Base-by-base conservation (phyloP, 2,329 filamentous ascomycete species). In the Phaeosphaeria sp. region DNA sequence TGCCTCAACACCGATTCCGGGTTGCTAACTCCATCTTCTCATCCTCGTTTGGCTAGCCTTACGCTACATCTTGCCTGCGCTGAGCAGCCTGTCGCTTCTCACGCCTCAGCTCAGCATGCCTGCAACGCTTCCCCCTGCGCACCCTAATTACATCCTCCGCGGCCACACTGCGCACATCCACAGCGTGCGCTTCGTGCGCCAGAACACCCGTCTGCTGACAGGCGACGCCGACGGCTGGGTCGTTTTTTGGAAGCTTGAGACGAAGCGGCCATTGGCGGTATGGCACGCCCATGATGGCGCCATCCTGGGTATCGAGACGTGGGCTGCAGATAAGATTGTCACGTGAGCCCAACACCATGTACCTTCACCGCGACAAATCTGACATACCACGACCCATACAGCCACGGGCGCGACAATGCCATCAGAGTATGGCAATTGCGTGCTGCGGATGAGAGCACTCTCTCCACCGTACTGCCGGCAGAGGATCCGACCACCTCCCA, bases 171-270 rank as follows among this genome's bases (percentile, higher is more conserved):
- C 90, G 0, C 88, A 92, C 63, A 88, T 97, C 48, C 93, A 97
- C 73, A 86, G 87, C 20, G 83, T 93, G 3, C 80, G 85, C 52
- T 94, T 98, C 72, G 82, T 92, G 65, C 84, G 86, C 52, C 76
- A 80, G 42, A 97, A 97, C 74, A 83, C 86, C 56, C 89, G 91
- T 33, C 87, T 99, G 6, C 81, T 92, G 13, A 95, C 92, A 0
- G 94, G 91, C 36, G 95, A 99, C 78, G 91, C 92, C 9, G 91
- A 97, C 43, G 95, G 95, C 58, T 97, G 90, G 84, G 83, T 97
- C 33, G 85, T 96, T 6, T 80, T 93, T 21, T 99, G 95, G 95
- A 89, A 91, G 72, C 81, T 96, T 41, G 85, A 89, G 23, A 91
- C 89, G 51, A 93, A 96, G 82, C 85, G 95, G 33, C 87, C 94